phyloP scores from a whole-genome alignment of 1,284 basidiomycete species.

The Cutaneotrichosporon sp. region DNA sequence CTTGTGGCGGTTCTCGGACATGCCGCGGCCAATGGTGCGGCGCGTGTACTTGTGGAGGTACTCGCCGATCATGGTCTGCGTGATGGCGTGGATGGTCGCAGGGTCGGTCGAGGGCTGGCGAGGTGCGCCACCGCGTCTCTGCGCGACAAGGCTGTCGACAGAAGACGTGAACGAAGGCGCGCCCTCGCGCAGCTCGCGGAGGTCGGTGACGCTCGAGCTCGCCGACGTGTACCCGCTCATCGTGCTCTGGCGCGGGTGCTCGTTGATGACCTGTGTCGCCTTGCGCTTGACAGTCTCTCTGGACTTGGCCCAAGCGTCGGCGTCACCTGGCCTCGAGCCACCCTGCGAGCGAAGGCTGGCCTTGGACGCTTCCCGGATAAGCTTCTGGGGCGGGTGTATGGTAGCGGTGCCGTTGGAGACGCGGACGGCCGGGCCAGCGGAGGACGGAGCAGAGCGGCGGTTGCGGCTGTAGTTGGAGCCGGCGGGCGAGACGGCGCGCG shows the following conservation, averaged over 20 bases:
- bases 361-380: constrained; percentile 73
- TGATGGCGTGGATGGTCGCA: constrained; percentile 88
- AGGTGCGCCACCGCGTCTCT: neutral
- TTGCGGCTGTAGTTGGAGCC: constrained; percentile 31
- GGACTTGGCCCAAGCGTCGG: constrained; percentile 53
- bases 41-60: constrained; percentile 98
- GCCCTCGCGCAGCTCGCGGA: constrained; percentile 30
- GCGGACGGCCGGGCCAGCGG: constrained; percentile 54
- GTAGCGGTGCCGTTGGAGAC: constrained; percentile 59
- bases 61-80: constrained; percentile 99
- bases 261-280: constrained; percentile 29
- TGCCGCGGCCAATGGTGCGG: constrained; percentile 83
- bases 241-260: constrained; percentile 20
- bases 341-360: constrained; percentile 65
- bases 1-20: constrained; percentile 86
- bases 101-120: constrained; percentile 67
- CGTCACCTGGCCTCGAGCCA: constrained; percentile 45
- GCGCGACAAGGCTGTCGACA: constrained; percentile 31
- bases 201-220: constrained; percentile 33
- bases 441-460: constrained; percentile 57
- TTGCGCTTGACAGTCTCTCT: constrained; percentile 44
- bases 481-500: constrained; percentile 79
- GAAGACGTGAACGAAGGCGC: constrained; percentile 44
- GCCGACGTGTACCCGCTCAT: constrained; percentile 34
- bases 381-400: constrained; percentile 65